Evolutionary conservation across 2,329 filamentous ascomycete species (phyloP), one percentile per base, ranked within the genome.

Genomic region (Cryphonectria japonica): DNA sequence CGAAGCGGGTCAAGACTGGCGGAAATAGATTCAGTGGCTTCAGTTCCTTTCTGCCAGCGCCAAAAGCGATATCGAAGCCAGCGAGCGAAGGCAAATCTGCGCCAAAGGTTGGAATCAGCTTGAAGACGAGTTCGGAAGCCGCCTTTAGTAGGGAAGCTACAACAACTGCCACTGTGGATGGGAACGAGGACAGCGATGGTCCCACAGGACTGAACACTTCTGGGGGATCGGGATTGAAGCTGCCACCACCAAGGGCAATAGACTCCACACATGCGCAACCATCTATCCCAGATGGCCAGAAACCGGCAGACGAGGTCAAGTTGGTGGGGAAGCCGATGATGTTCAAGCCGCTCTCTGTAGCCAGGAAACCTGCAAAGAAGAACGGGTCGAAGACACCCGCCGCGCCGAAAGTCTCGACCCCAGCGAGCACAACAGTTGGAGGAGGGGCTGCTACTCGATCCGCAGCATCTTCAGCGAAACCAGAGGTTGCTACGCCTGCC

Each of bases 281-380:
- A n/a, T 82, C 84, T 43, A 86, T 88, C 75, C 85, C 86, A 1
- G 83, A 83, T 16, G 86, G 86, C 59, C 85, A 89, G 76, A 89
- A 89, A 76, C 81, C 86, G 37, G 86, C 86, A n/a, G 84, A 87
- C 1, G 88, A 91, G 71, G 86, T 92, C 22, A 91, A 93, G 81
- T 81, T 92, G 19, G 87, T 91, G 2, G 93, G 92, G 29, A 96
- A 95, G 76, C 89, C 94, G 16, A 88, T 95, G 80, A 93, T 94
- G 89, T 98, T 98, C 80, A 92, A 91, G 78, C 95, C 95, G 3
- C 84, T 98, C 52, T 97, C 95, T 0, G 94, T 98, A 19, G 89
- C 91, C 22, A 87, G 93, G 73, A 93, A 92, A 73, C 86, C 90
- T 41, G 88, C 87, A 73, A 94, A 92, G 82, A 93, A 91, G 82